Evolutionary conservation across 495 filamentous ascomycete genomes (phyloP), one percentile per base, ranked within the genome.

Genomic region (Tuber calosporum): DNA sequence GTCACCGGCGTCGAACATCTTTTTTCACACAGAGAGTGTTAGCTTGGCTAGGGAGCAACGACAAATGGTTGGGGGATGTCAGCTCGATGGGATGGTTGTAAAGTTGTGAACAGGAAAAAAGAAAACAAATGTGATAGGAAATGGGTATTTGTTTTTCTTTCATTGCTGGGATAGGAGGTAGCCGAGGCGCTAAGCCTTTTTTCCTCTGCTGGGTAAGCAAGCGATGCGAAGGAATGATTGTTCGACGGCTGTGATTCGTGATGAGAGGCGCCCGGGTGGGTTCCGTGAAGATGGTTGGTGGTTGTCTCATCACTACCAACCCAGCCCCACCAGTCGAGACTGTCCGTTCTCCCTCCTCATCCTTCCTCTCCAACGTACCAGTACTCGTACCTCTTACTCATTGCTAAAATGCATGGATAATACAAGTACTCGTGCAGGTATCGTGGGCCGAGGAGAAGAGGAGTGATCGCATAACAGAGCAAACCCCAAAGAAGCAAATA

Each of bases 1-100:
- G 42, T 81, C 86, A 11, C 86, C 85, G 6, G 82, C 86, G 73
- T 87, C 86, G 66, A 83, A 84, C 75, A 83, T 85, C 84, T 86
- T 71, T 39, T 62, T 62, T 62, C 17, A 17, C 30, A 6, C 26
- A 62, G 53, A 26, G n/a, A 53, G 30, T 62, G 26, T 62, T 5
- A 62, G 53, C 19, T 62, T 34, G 34, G 53, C 34, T 62, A 34
- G 34, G 53, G 53, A 62, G 30, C 19, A 17, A 62, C 2, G 26
- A 34, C 8, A 4, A 26, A 62, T 62, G 13, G 26, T 30, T 62
- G 26, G n/a, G 26, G 53, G n/a, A 62, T 17, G 53, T 62, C 53
- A 62, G 53, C 26, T 62, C 26, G 19, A 62, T 17, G 53, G 13
- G 68, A 38, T 62, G 38, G n/a, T 72, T 68, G 41, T 26, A 43